Evolutionary conservation across 1,139 yeast genomes (phyloP), one percentile per base, ranked within the genome.

Genomic region (Diutina neorugosa): DNA sequence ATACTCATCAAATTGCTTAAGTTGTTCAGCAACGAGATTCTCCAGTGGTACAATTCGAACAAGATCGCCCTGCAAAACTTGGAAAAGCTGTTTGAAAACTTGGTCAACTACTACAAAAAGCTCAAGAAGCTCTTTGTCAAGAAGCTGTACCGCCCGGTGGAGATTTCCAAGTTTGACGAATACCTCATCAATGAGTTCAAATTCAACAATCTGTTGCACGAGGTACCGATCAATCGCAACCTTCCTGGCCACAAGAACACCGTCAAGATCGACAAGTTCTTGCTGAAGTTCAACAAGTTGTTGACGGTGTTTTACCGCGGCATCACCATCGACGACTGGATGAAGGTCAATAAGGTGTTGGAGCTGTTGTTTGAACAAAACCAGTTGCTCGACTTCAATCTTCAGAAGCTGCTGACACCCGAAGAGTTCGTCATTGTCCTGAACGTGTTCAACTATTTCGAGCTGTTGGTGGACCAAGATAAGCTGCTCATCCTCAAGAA

Each of bases 251-350:
- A 71, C 60, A 71, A 69, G 59, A 78, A 77, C 55, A 63, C 71
- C 9, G 63, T 64, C 25, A 72, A 73, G 56, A 68, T 84, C 62
- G 83, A 81, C 59, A 68, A 74, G 58, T 80, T 86, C 65, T 71
- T 89, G 40, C 79, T 78, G 56, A 78, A 78, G 53, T 67, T 91
- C 57, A 93, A 93, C 65, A 70, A 74, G 42, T 70, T 88, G 9
- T 76, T 86, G 46, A 73, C 80, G 1, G 78, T 79, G 3, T 75
- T 85, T 51, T 82, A 86, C 62, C 73, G 71, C 37, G 77, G 82
- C 21, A 78, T 87, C 25, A 75, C 81, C 40, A 66, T 82, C 18
- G 81, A 78, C 56, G 96, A 91, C 62, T 93, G 98, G 97, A 74
- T 89, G 57, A 77, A 77, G 55, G 77, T 84, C 7, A 86, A 80